phyloP scores from a whole-genome alignment of 1,284 basidiomycete genomes.

The Filobasidium uniguttulatum region DNA sequence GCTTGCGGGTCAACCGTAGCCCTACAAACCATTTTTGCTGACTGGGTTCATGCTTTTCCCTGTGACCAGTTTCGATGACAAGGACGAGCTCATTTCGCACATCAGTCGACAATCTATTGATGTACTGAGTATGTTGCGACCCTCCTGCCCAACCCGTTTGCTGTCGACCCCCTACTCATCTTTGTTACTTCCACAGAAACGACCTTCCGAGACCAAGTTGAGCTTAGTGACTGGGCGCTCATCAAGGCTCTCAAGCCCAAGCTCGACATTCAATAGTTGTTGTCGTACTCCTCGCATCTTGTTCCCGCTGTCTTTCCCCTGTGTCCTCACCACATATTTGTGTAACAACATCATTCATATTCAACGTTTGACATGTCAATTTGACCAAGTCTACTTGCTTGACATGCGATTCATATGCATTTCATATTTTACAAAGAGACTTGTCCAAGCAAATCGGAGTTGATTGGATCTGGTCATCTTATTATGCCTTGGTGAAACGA shows the following conservation, averaged over 20 bases:
- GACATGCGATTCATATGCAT: no score
- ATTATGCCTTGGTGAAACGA: no score
- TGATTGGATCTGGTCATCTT: no score
- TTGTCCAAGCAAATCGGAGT: no score
- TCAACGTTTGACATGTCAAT: no score
- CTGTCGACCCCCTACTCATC: constrained; percentile 10
- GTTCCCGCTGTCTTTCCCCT: neutral
- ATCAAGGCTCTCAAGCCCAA: constrained; percentile 86
- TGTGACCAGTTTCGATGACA: constrained; percentile 76
- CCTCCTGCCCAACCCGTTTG: constrained; percentile 1
- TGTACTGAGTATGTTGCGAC: constrained; percentile 52
- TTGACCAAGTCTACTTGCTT: no score
- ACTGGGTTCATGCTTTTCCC: neutral
- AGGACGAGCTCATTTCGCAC: constrained; percentile 82
- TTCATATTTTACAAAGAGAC: no score
- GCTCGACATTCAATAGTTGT: constrained; percentile 37
- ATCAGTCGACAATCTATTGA: constrained; percentile 89
- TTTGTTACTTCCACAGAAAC: constrained; percentile 39
- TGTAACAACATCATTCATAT: no score
- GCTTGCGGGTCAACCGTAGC: neutral
- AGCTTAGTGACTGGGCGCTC: constrained; percentile 83
- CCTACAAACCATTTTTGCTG: neutral
- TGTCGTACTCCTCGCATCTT: neutral
- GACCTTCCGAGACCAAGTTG: constrained; percentile 79
- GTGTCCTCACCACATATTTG: no score